Conservation (phyloP, 1,139 yeast genomes). For the Candida buenavistaensis region DNA sequence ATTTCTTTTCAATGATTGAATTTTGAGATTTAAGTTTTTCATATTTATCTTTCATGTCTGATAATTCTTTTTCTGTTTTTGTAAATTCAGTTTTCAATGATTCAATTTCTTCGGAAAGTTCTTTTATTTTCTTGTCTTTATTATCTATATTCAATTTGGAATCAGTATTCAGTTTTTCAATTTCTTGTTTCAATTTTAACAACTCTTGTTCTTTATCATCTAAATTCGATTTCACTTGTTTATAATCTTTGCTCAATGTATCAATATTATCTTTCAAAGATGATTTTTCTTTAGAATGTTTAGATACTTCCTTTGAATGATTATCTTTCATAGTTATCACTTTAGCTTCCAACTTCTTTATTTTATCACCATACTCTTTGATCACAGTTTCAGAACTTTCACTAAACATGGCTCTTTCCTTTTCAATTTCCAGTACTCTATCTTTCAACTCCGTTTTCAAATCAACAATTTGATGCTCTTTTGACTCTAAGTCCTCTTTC, state of each 20-base stretch:
- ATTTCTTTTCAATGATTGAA: conserved; percentile 1
- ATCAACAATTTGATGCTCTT: conserved; percentile 10
- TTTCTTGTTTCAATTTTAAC: conserved; percentile 2
- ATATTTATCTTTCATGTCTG: conserved; percentile 1
- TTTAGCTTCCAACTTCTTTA: conserved; percentile 11
- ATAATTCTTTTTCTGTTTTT: conserved; percentile 1
- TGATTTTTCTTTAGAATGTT: conserved; percentile 10
- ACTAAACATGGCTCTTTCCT: conserved; percentile 46
- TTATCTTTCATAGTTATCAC: conserved; percentile 10
- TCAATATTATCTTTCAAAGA: conserved; percentile 6
- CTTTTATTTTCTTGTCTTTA: conserved; percentile 4
- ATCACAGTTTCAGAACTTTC: conserved; percentile 51
- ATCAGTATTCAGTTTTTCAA: conserved; percentile 4
- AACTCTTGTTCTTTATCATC: conserved; percentile 7
- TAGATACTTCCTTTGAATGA: conserved; percentile 9
- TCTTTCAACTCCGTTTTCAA: conserved; percentile 23
- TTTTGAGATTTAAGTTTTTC: background rate
- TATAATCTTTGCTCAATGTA: conserved; percentile 1
- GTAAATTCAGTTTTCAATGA: background rate
- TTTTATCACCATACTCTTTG: conserved; percentile 49
- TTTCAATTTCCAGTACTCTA: conserved; percentile 47
- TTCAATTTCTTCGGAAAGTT: conserved; percentile 1
- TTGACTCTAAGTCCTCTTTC: conserved; percentile 12
- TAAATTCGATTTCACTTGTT: conserved; percentile 2
- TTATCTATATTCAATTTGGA: background rate